phyloP scores from a whole-genome alignment of 805 yeast genomes.

The Ogataea polymorpha region DNA sequence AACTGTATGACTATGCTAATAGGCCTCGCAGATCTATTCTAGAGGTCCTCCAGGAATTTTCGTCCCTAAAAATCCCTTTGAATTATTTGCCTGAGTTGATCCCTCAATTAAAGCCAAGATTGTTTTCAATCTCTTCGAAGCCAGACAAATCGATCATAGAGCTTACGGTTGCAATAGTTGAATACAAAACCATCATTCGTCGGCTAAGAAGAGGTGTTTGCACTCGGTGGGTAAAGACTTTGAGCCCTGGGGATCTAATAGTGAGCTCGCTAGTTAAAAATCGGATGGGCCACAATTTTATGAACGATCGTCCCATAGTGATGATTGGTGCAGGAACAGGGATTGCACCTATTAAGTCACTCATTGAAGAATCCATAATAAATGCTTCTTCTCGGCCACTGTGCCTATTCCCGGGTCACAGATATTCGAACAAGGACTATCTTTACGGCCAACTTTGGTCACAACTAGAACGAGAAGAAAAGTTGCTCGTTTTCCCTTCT shows the following conservation, averaged over 20 bases:
- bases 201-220: conserved; percentile 79
- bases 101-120: conserved; percentile 76
- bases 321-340: conserved; percentile 96
- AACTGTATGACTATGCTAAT: conserved; percentile 85
- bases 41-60: conserved; percentile 82
- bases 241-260: conserved; percentile 47
- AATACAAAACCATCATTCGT: conserved; percentile 77
- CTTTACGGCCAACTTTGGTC: conserved; percentile 59
- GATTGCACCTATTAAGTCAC: conserved; percentile 83
- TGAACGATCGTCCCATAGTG: conserved; percentile 45
- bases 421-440: conserved; percentile 64
- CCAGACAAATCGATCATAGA: conserved; percentile 47
- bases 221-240: conserved; percentile 64
- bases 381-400: conserved; percentile 32
- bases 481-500: conserved; percentile 41
- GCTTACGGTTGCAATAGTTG: conserved; percentile 78
- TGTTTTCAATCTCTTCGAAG: conserved; percentile 78
- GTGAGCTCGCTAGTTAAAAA: conserved; percentile 49
- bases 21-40: conserved; percentile 85
- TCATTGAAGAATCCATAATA: conserved; percentile 44
- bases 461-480: conserved; percentile 30
- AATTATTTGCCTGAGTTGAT: conserved; percentile 73
- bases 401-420: conserved; percentile 70
- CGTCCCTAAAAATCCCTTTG: conserved; percentile 69
- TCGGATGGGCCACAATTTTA: conserved; percentile 33